Base-by-base conservation (phyloP, 306 rosid genomes). In the apple (Malus domestica) region DNA sequence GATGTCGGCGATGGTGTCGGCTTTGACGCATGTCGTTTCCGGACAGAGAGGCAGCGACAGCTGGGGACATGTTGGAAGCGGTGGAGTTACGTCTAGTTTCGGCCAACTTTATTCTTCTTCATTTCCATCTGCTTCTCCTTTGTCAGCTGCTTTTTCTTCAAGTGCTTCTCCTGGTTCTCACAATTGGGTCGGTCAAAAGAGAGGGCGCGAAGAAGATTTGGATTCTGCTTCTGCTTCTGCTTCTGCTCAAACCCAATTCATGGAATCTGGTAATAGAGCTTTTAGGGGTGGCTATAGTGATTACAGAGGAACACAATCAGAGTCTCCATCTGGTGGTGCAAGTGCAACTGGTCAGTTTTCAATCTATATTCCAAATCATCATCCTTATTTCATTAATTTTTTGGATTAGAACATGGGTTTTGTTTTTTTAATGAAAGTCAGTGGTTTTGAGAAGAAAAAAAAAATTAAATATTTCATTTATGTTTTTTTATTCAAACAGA, bases 1-100 rank as follows among this genome's bases (percentile, higher is more conserved):
- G 83, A 79, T 78, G 75, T 80, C 86, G 1, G 86, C 86, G 5
- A 92, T 95, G 88, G 92, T 90, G 65, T 83, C 99, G 2, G 95
- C 90, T 23, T 81, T 90, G 1, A 88, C 91, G 27, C 87, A 82
- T 8, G 96, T 89, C 38, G 88, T 81, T 15, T 90, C 97, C 0
- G 95, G 93, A 0, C 84, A 81, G 69, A 67, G 83, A 22, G 67
- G 68, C 20, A 40, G 63, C 16, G 80, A 73, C 71, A 78, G 85
- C 86, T 83, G 55, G 83, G 85, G 75, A 5, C 45, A 74, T 14
- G 72, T 78, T 57, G 79, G 84, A 59, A n/a, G 64, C 60, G 80
- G 80, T 78, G 85, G 83, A 61, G 70, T 74, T 44, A 35, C 78
- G 52, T 61, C 70, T 23, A 62, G 70, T 33, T 29, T 74, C 20